Base-by-base conservation (phyloP, 352 stramenopile species). In the Saprolegnia diclina region DNA sequence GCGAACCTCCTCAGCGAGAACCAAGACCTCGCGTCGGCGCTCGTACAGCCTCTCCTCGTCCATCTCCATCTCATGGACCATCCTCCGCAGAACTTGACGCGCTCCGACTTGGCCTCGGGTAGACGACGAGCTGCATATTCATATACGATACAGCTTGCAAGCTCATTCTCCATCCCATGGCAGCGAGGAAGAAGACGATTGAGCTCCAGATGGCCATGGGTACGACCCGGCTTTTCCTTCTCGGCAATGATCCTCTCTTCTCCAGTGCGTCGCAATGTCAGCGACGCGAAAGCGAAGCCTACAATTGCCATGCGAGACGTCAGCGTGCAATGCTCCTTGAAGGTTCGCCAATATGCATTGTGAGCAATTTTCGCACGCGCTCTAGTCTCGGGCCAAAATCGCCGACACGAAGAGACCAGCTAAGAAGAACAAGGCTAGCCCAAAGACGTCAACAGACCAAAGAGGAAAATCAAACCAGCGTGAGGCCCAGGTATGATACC, bases 1-100 rank as follows among this genome's bases (percentile, higher is more conserved):
- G 52, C 52, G 9, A 59, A 59, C n/a, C 35, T 59, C 24, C 52
- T 59, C 24, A 59, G 52, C 35, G 52, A 59, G 35, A 59, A 59
- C 35, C 11, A 59, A 16, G 52, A 59, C 35, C 52, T 59, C 19
- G 52, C 52, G 1, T 16, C 24, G 11, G 52, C 52, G 24, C 35
- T 59, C 4, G 52, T 59, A 16, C 24, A 10, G 3, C 35, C 13
- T 26, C 11, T 59, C n/a, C 24, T 59, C 11, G 24, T 6, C n/a
- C 2, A 5, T 35, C 29, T 35, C 29, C n/a, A 29, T 54, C 35
- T 14, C 35, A 59, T 40, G 24, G 19, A 59, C 52, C 24, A 54
- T 54, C 24, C 24, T 29, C 11, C 52, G 24, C 19, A 59, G 52
- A 59, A 59, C 52, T 4, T 59, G 24, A 59, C 52, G 19, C 52